A percentile compares a stretch with the other conserved stretches of the same genome.
Conservation (phyloP, 2,329 filamentous ascomycete species). For the Coniella vitis region DNA sequence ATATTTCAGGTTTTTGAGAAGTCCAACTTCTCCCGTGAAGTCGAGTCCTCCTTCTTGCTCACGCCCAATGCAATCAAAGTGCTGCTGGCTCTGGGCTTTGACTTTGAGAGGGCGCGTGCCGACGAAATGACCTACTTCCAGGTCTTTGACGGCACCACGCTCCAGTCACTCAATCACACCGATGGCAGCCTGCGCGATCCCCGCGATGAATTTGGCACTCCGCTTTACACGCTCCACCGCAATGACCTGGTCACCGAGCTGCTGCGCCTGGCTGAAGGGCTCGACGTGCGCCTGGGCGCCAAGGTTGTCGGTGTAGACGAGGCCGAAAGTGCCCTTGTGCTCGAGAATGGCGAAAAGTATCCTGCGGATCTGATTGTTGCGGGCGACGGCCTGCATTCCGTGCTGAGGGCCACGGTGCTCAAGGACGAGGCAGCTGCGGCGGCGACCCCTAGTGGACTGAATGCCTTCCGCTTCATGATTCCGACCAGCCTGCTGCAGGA, state of each 20-base stretch:
- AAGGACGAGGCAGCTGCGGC: slow-evolving; percentile 16
- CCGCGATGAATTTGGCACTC: slow-evolving; percentile 21
- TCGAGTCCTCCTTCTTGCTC: slow-evolving; percentile 24
- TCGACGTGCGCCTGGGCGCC: slow-evolving; percentile 19
- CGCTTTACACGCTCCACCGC: slow-evolving; percentile 22
- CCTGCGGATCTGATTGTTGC: slow-evolving; percentile 25
- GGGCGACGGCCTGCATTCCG: slow-evolving; percentile 24
- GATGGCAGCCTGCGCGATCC: slow-evolving; percentile 16
- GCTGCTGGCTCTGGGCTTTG: slow-evolving; percentile 22
- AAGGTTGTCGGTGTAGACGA: slow-evolving; percentile 21
- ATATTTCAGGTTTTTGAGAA: slow-evolving; percentile 23
- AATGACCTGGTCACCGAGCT: slow-evolving; percentile 24
- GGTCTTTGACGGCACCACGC: slow-evolving; percentile 18
- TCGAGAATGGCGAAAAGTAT: slow-evolving; percentile 19
- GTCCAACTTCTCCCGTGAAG: slow-evolving; percentile 23
- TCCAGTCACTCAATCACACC: slow-evolving; percentile 16
- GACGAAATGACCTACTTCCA: slow-evolving; percentile 18
- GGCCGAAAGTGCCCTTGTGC: neutral
- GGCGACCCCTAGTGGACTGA: slow-evolving; percentile 18
- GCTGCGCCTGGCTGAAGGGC: slow-evolving; percentile 16
- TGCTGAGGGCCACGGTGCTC: slow-evolving; percentile 16
- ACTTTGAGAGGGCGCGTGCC: slow-evolving; percentile 21
- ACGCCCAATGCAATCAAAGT: slow-evolving; percentile 23
- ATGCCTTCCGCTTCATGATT: slow-evolving; percentile 21
- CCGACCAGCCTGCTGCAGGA: slow-evolving; percentile 11